A percentile compares a stretch with the other conserved stretches of the same genome.
Conservation (phyloP, 139 green algal species). For the Volvox reticuliferus region DNA sequence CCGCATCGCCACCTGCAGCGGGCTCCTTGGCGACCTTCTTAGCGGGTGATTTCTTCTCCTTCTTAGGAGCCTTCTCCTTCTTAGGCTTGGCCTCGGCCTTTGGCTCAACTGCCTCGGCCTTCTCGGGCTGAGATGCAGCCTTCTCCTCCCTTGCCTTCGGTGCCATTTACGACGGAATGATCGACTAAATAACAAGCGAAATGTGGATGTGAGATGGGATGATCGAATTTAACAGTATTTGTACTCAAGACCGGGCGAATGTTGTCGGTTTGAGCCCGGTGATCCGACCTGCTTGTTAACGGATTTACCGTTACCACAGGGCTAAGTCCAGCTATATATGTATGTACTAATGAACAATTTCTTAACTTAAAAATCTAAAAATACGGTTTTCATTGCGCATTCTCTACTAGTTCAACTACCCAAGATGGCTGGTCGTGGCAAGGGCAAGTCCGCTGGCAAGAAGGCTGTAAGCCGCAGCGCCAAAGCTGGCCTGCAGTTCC, state of each 20-base stretch:
- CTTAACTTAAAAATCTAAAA: too few relatives aligned
- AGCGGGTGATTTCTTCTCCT: background rate
- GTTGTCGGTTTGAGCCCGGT: background rate
- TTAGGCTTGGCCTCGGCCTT: background rate
- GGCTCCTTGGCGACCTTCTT: slow-evolving; percentile 12
- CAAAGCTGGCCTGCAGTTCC: background rate
- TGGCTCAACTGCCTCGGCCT: background rate
- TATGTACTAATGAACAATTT: too few relatives aligned
- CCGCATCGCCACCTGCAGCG: background rate
- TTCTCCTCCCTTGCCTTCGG: background rate
- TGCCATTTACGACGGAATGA: background rate
- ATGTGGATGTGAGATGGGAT: background rate
- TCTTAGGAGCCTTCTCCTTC: background rate
- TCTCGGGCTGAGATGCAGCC: background rate
- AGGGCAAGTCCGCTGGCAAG: background rate
- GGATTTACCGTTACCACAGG: background rate
- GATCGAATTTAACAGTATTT: background rate
- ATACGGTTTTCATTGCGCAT: background rate
- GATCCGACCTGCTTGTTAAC: background rate
- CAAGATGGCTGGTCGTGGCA: background rate
- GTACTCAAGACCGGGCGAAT: background rate
- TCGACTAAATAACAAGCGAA: too few relatives aligned
- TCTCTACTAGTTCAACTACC: background rate
- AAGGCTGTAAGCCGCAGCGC: background rate
- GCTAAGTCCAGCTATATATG: too few relatives aligned